phyloP scores from a whole-genome alignment of 148 eudicot genomes.

The Chenopodium formosanum region DNA sequence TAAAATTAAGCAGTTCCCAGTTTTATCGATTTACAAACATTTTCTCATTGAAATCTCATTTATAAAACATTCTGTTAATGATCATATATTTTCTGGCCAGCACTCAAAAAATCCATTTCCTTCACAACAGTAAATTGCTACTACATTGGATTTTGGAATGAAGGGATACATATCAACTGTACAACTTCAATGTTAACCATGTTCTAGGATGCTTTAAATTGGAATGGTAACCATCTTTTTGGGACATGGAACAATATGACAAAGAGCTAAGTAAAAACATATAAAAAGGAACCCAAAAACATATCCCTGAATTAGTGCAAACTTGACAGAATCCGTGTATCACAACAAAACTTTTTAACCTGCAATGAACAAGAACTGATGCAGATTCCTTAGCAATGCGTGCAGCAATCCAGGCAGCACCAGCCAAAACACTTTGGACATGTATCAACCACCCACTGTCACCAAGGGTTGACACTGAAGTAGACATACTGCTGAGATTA shows the following conservation, averaged over 20 bases:
- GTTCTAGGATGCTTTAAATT: background rate
- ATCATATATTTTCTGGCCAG: background rate
- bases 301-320: background rate
- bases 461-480: conserved; percentile 97
- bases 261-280: background rate
- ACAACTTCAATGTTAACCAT: background rate
- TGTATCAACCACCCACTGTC: conserved; percentile 97
- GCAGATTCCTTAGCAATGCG: conserved; percentile 89
- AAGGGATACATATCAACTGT: background rate
- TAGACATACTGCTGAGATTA: conserved; percentile 98
- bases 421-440: conserved; percentile 92
- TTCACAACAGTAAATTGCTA: background rate
- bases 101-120: background rate
- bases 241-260: background rate
- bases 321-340: background rate
- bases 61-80: no score
- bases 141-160: background rate
- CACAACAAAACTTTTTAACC: conserved; percentile 40
- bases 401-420: conserved; percentile 99
- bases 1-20: no score
- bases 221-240: background rate
- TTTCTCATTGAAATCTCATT: no score
- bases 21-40: no score
- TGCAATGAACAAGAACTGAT: conserved; percentile 99
- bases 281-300: background rate